Conservation (phyloP, 345 rosid genomes). For the Cardamine resedifolia region DNA sequence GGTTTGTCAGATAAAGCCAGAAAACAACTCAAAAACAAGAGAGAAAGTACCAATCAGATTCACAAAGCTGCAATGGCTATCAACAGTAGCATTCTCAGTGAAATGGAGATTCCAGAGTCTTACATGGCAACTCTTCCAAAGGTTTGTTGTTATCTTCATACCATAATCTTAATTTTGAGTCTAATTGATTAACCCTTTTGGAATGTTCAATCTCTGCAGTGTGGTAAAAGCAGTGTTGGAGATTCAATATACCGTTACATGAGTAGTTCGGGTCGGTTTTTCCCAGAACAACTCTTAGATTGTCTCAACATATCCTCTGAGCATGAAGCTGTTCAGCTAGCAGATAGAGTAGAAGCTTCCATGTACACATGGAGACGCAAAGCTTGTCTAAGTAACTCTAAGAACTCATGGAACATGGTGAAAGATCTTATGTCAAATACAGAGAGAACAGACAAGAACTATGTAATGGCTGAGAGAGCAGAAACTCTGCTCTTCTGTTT, state of each 20-base stretch:
- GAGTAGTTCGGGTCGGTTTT: conserved; percentile 73
- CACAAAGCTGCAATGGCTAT: conserved; percentile 98
- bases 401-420: conserved; percentile 91
- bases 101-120: conserved; percentile 87
- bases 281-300: conserved; percentile 77
- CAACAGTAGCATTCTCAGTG: conserved; percentile 73
- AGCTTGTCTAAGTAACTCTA: conserved; percentile 58
- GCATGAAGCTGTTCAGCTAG: conserved; percentile 81
- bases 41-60: conserved; percentile 76
- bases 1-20: conserved; percentile 85
- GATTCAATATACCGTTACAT: conserved; percentile 80
- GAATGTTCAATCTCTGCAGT: conserved; percentile 46
- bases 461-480: conserved; percentile 81
- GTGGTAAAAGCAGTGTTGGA: conserved; percentile 86
- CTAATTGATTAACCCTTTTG: neutral
- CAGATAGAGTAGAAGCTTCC: conserved; percentile 89
- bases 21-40: conserved; percentile 62
- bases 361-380: conserved; percentile 84
- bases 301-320: conserved; percentile 84
- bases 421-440: conserved; percentile 73
- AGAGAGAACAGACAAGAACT: conserved; percentile 81
- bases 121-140: conserved; percentile 85
- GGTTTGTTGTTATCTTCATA: conserved; percentile 43
- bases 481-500: conserved; percentile 77
- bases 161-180: neutral